Evolutionary conservation across 73 alveolate genomes (phyloP), one percentile per base, ranked within the genome.

Genomic region (Uronychia binucleata): DNA sequence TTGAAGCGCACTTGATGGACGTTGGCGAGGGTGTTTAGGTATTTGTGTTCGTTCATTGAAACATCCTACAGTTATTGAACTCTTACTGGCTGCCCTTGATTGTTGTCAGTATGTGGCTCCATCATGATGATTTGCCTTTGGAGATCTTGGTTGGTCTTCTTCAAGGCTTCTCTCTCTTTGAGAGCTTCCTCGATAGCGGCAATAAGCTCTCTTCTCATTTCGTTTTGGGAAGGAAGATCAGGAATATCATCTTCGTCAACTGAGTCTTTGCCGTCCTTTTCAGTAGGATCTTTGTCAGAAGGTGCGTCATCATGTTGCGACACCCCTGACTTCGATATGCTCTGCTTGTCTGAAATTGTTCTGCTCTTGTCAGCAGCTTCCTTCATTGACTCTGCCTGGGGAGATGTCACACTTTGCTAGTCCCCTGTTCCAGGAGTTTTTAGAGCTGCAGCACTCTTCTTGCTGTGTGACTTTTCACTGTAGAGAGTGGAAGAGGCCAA

Each of bases 1-100:
- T 95, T 97, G 94, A 91, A 85, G 86, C 97, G 86, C 74, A 93
- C 98, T 90, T 86, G 95, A 91, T 97, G 98, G 76, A 97, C 99
- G 94, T 91, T 95, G 31, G 98, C 98, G 78, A 96, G 92, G 35
- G 97, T 97, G 93, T 95, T 97, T 79, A 95, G 85, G 87, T 97
- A 97, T 82, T 95, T 95, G 80, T 94, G 98, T 84, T 91, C 97
- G 79, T 89, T 94, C 98, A 95, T 95, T 25, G 93, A 78, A 29
- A 82, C 97, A 78, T 95, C 99, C 5, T 92, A 86, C 27, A 80
- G 75, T 79, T 94, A 92, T 59, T 94, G 97, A n/a, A n/a, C n/a
- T n/a, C n/a, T n/a, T n/a, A n/a, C n/a, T n/a, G n/a, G n/a, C n/a
- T n/a, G n/a, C n/a, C n/a, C n/a, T n/a, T n/a, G n/a, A n/a, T 80